Percentiles rank a stretch among this genome's conserved stretches.
These are phyloP conservation scores for Tilletiaria anomala DNA, from an alignment of 1,284 basidiomycete genomes.

Conservation along the genomic window DNA sequence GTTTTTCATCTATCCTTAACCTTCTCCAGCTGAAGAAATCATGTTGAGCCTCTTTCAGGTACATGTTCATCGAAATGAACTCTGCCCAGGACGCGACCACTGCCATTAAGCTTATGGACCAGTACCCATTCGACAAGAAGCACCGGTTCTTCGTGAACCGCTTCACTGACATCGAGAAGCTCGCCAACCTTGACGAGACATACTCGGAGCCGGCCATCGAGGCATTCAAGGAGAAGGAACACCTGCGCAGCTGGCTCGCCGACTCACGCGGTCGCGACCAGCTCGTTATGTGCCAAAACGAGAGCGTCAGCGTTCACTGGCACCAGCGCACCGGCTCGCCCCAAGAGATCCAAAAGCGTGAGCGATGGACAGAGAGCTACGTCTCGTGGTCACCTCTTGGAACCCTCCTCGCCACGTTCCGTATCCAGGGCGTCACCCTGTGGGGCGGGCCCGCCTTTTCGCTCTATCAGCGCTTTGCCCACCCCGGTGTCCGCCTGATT, in stretches of 20 bases:
- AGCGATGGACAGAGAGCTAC: slow-evolving; percentile 96
- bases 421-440: slow-evolving; percentile 84
- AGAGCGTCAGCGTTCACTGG: slow-evolving; percentile 84
- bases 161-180: slow-evolving; percentile 84
- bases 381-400: slow-evolving; percentile 94
- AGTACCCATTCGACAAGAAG: slow-evolving; percentile 76
- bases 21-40: no score
- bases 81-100: slow-evolving; percentile 64
- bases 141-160: slow-evolving; percentile 81
- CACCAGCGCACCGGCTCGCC: slow-evolving; percentile 70
- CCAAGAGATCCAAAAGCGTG: slow-evolving; percentile 58
- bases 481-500: slow-evolving; percentile 86
- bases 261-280: slow-evolving; percentile 88
- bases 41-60: slow-evolving; percentile 51
- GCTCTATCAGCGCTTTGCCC: slow-evolving; percentile 74
- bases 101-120: slow-evolving; percentile 66
- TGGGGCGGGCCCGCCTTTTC: slow-evolving; percentile 88
- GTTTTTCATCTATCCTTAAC: no score
- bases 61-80: slow-evolving; percentile 76
- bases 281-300: slow-evolving; percentile 81
- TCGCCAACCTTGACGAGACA: slow-evolving; percentile 62
- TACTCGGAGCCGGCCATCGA: slow-evolving; percentile 67
- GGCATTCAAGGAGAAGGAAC: slow-evolving; percentile 79
- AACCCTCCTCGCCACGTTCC: slow-evolving; percentile 83
- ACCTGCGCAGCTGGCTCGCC: slow-evolving; percentile 84